Percentiles rank a stretch among this genome's conserved stretches.
phyloP scores from a whole-genome alignment of 257 asterid species.

The Plantago elongata region DNA sequence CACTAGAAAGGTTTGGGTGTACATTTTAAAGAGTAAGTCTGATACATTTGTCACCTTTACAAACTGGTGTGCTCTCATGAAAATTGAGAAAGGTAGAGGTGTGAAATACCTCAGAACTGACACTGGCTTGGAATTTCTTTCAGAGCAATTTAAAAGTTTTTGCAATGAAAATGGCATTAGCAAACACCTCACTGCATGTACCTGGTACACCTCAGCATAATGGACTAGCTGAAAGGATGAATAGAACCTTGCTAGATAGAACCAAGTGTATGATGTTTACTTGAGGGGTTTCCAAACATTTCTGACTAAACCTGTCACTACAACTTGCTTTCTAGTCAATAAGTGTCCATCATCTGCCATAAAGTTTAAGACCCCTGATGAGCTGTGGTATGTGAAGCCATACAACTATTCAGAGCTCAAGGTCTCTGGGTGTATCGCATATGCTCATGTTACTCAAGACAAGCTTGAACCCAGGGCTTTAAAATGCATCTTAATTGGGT shows the following conservation, averaged over 20 bases:
- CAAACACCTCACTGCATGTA: neutral
- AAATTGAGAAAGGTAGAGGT: neutral
- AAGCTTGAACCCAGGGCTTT: neutral
- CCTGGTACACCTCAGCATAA: neutral
- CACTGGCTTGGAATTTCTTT: neutral
- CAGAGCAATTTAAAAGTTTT: neutral
- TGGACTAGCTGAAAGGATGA: neutral
- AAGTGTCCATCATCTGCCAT: too few relatives aligned
- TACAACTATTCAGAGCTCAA: too few relatives aligned
- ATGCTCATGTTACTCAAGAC: neutral
- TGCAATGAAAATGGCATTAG: neutral
- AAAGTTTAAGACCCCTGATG: too few relatives aligned
- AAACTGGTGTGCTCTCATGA: neutral
- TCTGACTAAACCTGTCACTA: neutral
- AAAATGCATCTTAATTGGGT: neutral
- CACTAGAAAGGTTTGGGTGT: neutral
- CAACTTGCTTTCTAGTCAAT: too few relatives aligned
- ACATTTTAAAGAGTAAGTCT: neutral
- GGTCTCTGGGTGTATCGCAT: neutral
- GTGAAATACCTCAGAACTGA: neutral
- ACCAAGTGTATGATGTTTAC: neutral
- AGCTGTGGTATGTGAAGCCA: too few relatives aligned
- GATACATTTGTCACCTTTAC: neutral
- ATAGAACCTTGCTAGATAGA: neutral
- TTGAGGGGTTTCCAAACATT: neutral